Base-by-base conservation (phyloP, 1,284 basidiomycete species). In the Tilletiopsis washingtonensis region DNA sequence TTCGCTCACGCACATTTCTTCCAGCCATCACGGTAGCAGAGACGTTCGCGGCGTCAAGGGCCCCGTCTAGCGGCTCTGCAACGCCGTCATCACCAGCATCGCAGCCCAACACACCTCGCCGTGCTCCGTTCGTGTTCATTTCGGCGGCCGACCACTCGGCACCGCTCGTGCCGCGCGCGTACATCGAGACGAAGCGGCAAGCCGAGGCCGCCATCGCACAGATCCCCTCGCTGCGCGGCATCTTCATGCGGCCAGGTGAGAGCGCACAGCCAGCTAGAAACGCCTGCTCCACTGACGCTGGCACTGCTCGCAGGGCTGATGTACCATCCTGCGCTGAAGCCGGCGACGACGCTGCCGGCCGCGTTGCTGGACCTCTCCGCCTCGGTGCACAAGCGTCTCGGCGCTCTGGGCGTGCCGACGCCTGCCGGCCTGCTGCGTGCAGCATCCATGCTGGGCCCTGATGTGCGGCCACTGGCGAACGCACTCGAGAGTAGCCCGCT, bases 131-230 rank as follows among this genome's bases (percentile, higher is more conserved):
- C 75, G 80, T 96, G 39, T 97, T 86, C 75, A 79, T 98, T 55
- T 98, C 93, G 27, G 91, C 93, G 4, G 91, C 91, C 63, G 91
- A 96, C 68, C 82, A 91, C 39, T 89, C 84, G 75, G 81, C 88
- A 23, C 93, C 93, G 1, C 69, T 93, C 58, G 81, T 97, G 27
- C 83, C 91, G 21, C 77, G 81, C 0, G 77, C 85, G 37, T 97
- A 97, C 76, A 88, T 94, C 60, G 78, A 83, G 65, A 85, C 86
- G 4, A 97, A 98, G 76, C 82, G 90, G 19, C 82, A 91, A 68
- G 90, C 93, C 15, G 91, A 96, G 68, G 72, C 76, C 21, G 77
- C 77, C 27, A 86, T 97, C 47, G 36, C 55, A 4, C 51, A 52
- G 9, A 45, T 63, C 2, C 52, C 61, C 23, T 32, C 50, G 11